Percentiles rank a stretch among this genome's conserved stretches.
phyloP scores from a whole-genome alignment of 805 yeast species.

The Kluyveromyces nonfermentans region DNA sequence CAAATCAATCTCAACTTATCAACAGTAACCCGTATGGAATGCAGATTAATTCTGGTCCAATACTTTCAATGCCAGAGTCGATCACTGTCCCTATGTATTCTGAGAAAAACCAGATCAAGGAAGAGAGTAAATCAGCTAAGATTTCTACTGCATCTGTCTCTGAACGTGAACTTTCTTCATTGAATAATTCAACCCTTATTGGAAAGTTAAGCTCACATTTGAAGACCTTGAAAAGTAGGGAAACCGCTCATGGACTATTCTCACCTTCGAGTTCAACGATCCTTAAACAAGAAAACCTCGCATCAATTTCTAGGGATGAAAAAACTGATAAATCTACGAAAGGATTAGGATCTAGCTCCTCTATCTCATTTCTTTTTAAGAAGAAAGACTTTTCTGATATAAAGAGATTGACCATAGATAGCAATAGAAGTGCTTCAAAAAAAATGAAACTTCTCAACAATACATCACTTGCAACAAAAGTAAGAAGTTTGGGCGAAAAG shows the following conservation, averaged over 20 bases:
- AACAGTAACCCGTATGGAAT: constrained; percentile 25
- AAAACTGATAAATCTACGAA: not conserved
- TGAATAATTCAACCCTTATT: constrained; percentile 15
- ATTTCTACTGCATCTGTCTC: constrained; percentile 15
- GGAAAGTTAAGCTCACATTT: constrained; percentile 31
- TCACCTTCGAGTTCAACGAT: constrained; percentile 23
- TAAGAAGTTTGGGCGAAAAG: constrained; percentile 6
- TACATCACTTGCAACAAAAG: constrained; percentile 13
- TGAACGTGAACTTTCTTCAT: constrained; percentile 7
- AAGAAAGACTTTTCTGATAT: constrained; percentile 21
- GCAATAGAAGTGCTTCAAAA: constrained; percentile 36
- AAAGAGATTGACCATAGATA: constrained; percentile 33
- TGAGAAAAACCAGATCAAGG: not conserved
- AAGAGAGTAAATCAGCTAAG: not conserved
- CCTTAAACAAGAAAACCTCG: constrained; percentile 5
- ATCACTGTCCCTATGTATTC: constrained; percentile 27
- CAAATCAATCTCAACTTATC: not conserved
- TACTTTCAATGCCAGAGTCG: constrained; percentile 29
- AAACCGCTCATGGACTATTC: constrained; percentile 31
- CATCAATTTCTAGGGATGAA: not conserved
- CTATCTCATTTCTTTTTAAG: not conserved
- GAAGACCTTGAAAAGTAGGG: constrained; percentile 18
- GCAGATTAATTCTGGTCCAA: constrained; percentile 21
- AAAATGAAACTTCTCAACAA: constrained; percentile 31
- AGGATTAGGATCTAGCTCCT: not conserved